These are phyloP conservation scores for Galeopsis tetrahit DNA, from an alignment of 257 asterid species.

Conservation along the genomic window DNA sequence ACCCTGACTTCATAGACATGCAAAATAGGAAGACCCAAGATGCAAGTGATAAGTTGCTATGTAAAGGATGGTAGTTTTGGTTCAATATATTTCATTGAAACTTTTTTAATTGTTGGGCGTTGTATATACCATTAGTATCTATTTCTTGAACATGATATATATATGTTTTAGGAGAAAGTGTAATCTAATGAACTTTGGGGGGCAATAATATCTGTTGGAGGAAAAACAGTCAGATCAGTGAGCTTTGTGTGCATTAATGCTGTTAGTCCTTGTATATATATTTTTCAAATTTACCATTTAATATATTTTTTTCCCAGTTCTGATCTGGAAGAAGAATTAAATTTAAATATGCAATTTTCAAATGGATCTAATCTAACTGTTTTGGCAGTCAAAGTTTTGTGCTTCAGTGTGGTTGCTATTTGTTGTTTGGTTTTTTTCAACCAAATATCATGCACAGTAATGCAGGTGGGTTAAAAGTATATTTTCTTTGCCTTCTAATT, in stretches of 20 bases:
- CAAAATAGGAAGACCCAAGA: conserved; percentile 5
- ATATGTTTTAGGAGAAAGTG: not conserved
- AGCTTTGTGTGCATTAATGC: not conserved
- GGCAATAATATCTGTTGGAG: not conserved
- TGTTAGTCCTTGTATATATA: not conserved
- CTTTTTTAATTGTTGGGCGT: not conserved
- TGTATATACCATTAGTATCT: not conserved
- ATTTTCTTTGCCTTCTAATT: too few species aligned
- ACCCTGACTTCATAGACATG: not conserved
- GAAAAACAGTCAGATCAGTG: not conserved
- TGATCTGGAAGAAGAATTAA: not conserved
- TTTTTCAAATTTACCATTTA: not conserved
- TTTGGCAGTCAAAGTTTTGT: too few species aligned
- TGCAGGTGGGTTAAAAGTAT: too few species aligned
- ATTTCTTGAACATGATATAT: not conserved
- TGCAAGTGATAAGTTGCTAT: conserved; percentile 14
- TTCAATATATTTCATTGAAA: not conserved
- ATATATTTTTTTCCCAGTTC: not conserved
- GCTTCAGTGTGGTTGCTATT: not conserved
- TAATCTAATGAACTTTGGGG: not conserved
- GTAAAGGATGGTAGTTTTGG: not conserved
- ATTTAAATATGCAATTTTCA: too few species aligned
- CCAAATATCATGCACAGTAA: not conserved
- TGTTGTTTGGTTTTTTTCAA: not conserved
- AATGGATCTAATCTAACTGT: too few species aligned